Conservation (phyloP, 805 yeast genomes). For the Sungouiozyma ichnusensis region DNA sequence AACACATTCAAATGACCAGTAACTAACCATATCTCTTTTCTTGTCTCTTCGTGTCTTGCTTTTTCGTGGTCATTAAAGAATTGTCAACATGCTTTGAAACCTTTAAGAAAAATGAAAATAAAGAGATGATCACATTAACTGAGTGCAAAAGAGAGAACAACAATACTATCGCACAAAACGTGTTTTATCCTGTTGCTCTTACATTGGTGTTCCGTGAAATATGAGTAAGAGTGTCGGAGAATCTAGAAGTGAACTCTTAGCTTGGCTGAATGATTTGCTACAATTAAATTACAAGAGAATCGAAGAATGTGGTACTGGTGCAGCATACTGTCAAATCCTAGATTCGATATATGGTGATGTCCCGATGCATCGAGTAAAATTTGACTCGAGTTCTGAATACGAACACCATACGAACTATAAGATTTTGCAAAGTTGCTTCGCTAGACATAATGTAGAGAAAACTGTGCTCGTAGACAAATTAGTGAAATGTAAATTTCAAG, state of each 20-base stretch:
- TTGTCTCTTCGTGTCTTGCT: no score
- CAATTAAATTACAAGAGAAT: conserved; percentile 60
- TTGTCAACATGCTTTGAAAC: no score
- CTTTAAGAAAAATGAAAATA: no score
- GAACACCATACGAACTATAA: conserved; percentile 76
- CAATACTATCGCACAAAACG: neutral
- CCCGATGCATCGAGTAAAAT: conserved; percentile 70
- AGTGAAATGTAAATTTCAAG: conserved; percentile 83
- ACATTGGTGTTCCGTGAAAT: no score
- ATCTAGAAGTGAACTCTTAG: conserved; percentile 71
- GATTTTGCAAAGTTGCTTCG: conserved; percentile 72
- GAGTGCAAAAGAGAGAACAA: no score
- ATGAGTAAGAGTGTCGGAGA: conserved; percentile 40
- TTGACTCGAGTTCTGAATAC: conserved; percentile 59
- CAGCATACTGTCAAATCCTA: conserved; percentile 85
- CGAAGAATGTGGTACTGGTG: conserved; percentile 94
- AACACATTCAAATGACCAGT: no score
- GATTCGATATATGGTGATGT: conserved; percentile 78
- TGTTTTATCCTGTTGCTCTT: no score
- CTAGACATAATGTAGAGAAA: conserved; percentile 58
- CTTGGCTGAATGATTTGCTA: conserved; percentile 73
- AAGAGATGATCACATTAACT: no score
- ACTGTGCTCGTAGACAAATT: conserved; percentile 71
- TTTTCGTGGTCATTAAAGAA: no score
- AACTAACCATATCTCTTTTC: no score